These are phyloP conservation scores for Prunus fruticosa DNA, from an alignment of 306 rosid genomes.

Conservation along the genomic window DNA sequence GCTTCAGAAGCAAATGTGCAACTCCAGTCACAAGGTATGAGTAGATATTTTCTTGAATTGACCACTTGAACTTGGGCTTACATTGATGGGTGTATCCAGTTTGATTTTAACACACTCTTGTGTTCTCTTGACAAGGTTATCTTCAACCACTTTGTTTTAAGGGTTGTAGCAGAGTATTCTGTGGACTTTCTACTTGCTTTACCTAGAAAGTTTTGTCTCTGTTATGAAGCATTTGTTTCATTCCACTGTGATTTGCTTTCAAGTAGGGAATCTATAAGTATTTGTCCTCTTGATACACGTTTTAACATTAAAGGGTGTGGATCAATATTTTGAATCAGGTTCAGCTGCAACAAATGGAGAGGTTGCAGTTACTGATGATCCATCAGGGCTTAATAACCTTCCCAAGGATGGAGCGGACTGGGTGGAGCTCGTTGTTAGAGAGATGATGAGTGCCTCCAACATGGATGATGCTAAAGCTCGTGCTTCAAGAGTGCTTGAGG, in stretches of 20 bases:
- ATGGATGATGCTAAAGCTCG: constrained; percentile 80
- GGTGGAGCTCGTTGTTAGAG: constrained; percentile 77
- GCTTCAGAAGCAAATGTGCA: constrained; percentile 33
- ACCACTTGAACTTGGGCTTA: not conserved
- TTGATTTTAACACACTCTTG: not conserved
- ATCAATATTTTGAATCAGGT: constrained; percentile 29
- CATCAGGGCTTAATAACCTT: constrained; percentile 25
- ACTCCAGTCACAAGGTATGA: constrained; percentile 42
- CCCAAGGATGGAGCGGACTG: constrained; percentile 68
- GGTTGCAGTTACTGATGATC: constrained; percentile 34
- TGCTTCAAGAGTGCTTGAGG: constrained; percentile 75
- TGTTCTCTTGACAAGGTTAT: not conserved
- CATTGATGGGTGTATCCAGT: not conserved
- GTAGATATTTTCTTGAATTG: not conserved
- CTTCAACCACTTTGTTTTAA: not conserved
- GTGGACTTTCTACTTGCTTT: not conserved
- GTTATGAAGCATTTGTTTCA: not conserved
- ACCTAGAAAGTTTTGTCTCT: not conserved
- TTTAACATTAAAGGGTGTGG: not conserved
- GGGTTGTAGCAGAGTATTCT: not conserved
- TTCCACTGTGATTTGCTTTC: not conserved
- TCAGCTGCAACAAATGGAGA: constrained; percentile 37
- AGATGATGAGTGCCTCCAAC: constrained; percentile 75
- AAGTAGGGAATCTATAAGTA: not conserved
- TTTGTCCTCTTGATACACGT: not conserved